Conservation (phyloP, 306 rosid genomes). For the Gillenia trifoliata region DNA sequence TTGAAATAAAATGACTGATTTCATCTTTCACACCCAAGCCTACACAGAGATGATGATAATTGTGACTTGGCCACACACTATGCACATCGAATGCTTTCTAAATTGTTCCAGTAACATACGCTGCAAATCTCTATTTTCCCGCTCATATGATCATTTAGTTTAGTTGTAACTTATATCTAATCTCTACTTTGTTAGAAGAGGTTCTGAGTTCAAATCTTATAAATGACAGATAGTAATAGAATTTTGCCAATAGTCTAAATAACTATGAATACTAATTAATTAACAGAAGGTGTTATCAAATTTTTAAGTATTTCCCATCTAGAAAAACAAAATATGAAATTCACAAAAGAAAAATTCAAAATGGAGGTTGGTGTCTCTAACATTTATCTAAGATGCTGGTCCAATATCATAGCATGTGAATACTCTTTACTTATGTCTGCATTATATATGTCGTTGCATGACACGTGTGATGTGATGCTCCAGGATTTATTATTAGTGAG, state of each 20-base stretch:
- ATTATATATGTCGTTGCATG: not conserved
- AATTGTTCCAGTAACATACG: not conserved
- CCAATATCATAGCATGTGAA: not conserved
- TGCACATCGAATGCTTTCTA: too few relatives aligned
- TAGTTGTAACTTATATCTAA: not conserved
- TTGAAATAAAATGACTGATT: constrained; percentile 20
- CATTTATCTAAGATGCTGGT: not conserved
- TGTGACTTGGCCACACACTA: constrained; percentile 8
- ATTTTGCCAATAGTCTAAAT: not conserved
- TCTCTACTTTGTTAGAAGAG: too few relatives aligned
- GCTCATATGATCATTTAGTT: too few relatives aligned
- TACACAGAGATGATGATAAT: not conserved
- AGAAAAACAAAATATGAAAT: not conserved
- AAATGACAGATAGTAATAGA: not conserved
- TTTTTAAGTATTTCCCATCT: not conserved
- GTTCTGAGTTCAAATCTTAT: not conserved
- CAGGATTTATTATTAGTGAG: not conserved
- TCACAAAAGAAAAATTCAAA: not conserved
- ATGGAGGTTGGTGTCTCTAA: not conserved
- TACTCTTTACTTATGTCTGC: not conserved
- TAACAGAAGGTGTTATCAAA: not conserved
- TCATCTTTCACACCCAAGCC: not conserved
- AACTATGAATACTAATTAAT: not conserved
- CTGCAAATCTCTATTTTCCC: too few relatives aligned
- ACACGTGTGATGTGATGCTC: not conserved